Evolutionary conservation across 805 yeast genomes (phyloP), one percentile per base, ranked within the genome.

Genomic region (Spathaspora arborariae): DNA sequence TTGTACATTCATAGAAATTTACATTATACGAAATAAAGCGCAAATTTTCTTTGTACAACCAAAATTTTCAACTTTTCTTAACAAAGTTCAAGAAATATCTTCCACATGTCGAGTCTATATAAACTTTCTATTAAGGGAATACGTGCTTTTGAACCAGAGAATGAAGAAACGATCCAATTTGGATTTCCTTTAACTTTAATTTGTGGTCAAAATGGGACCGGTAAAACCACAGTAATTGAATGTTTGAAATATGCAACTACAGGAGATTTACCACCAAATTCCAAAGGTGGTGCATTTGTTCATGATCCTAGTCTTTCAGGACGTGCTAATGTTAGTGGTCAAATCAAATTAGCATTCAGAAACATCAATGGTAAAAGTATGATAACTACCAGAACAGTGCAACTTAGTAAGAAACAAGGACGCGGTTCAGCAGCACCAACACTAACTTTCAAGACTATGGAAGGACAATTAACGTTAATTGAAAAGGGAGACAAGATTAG

Each of bases 171-270:
- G 0, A 88, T 94, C 49, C 88, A 87, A 58, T 94, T 94, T 66
- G 90, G 91, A 13, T 79, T 80, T 41, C 99, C 99, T 0, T 68
- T 94, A 59, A 94, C 99, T 0, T 73, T 94, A 41, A 92, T 94
- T 45, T 96, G 96, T 22, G 99, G 99, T 0, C 86, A 86, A 44
- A 94, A 94, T 65, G 98, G 99, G 26, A 85, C 96, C 22, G 99
- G 99, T 9, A 92, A 94, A 62, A 94, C 98, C 0, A 91, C 98
- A 0, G 84, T 94, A 47, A 95, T 94, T 51, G 99, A 94, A 64
- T 90, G 97, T 62, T 72, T 94, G 50, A 80, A 90, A 60, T 94
- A 90, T 64, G 92, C 95, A 18, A 89, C 99, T 9, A 92, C 99
- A 0, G 98, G 98, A 8, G 94, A 86, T 58, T 70, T 91, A 48